Evolutionary conservation across 257 asterid genomes (phyloP), one percentile per base, ranked within the genome.

Genomic region (Solanum bukasovii): DNA sequence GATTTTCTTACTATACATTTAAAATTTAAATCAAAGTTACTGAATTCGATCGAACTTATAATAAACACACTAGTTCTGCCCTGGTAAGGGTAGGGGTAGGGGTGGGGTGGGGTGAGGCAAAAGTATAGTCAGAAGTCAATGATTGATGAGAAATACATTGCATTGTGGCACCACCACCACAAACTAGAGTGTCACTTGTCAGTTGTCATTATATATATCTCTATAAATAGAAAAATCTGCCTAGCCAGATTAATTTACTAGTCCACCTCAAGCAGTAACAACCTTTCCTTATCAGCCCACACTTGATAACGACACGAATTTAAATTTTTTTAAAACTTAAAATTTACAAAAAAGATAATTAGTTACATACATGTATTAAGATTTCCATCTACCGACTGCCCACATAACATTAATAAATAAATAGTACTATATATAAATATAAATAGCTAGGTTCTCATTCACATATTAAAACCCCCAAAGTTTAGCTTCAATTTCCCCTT

Each of bases 211-310:
- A 44, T 79, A 21, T 7, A 27, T 44, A 3, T 44, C 16, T 79
- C 85, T 44, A 79, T 14, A 27, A 42, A 79, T 27, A 44, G 84
- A 10, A 78, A 44, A 79, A 79, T 44, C 25, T 79, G 14, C 16
- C 27, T 3, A 18, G 27, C 1, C 42, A 34, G 40, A 81, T n/a
- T n/a, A n/a, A n/a, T 81, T 13, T 27, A 81, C 85, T 27, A 1
- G 85, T 81, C 85, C 85, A 46, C 67, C n/a, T 79, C 84, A 44
- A 79, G 63, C 84, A 78, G 7, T 79, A 27, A 79, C 67, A 27
- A 79, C 85, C 5, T 44, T 78, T 79, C 67, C 40, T 42, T 3
- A 44, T 14, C 38, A 79, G 40, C 16, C 10, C 68, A 79, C 67
- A 2, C 7, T 5, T 21, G 23, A n/a, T 23, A 0, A 23, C 3